Evolutionary conservation across 2,329 filamentous ascomycete species (phyloP), one percentile per base, ranked within the genome.

Genomic region (Apiospora saccharicola): DNA sequence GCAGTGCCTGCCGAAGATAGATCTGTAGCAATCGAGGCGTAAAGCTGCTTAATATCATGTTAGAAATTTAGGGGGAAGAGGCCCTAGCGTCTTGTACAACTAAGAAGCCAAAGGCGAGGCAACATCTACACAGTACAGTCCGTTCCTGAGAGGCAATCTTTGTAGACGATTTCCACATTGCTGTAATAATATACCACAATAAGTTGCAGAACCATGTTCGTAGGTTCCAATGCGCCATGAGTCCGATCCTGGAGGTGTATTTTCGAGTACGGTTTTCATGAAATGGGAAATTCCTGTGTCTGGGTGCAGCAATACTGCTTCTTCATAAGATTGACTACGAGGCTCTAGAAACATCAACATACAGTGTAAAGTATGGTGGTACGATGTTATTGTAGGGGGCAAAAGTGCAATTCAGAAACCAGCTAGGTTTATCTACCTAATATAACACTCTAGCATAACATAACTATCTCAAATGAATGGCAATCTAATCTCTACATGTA

Each of bases 1-100:
- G 30, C 41, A 34, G 19, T 34, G 26, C 53, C 57, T 14, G n/a
- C 34, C 16, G 34, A 12, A 41, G 57, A 14, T 24, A 34, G 22
- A n/a, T 41, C 57, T 64, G 57, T 64, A n/a, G 10, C 57, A 41
- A 34, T 64, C 13, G 57, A 41, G 34, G 57, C 57, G 19, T 64
- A 64, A 19, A 41, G 19, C 22, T 4, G 34, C 3, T 10, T n/a
- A 41, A n/a, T 64, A 12, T 13, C 30, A 19, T 19, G 5, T n/a
- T n/a, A 5, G 19, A 64, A 19, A 34, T 34, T 7, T 30, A 34
- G 26, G 16, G 53, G 53, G 26, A 7, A 26, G 51, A 57, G 16
- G 26, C 8, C 51, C 26, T 1, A 8, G 26, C 10, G 5, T 16
- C 53, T 22, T 61, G 13, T 61, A 19, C 12, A 16, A 7, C 26